A percentile compares a stretch with the other conserved stretches of the same genome.
Evolutionary conservation across 164 flowering plant genomes (phyloP).

Genomic region (Piper betle): DNA sequence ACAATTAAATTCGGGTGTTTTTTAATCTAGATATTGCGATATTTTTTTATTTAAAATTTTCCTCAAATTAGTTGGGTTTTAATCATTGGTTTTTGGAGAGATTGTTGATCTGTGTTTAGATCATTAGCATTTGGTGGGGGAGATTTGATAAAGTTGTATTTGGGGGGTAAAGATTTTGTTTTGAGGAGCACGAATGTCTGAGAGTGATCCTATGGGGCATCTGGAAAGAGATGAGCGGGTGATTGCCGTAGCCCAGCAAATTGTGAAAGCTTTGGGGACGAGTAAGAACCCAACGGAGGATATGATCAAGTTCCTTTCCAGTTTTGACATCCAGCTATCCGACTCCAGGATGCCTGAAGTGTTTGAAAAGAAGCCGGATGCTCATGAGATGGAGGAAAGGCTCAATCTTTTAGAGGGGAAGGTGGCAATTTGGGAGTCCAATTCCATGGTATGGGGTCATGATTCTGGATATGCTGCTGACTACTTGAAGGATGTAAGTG

Average conservation of each 20-base stretch:
- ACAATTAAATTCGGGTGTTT: too few species aligned
- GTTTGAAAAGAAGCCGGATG: neutral
- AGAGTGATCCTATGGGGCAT: constrained; percentile 13
- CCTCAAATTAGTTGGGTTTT: too few species aligned
- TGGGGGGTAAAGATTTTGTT: neutral
- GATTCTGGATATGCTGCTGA: constrained; percentile 39
- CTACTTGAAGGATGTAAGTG: constrained; percentile 45
- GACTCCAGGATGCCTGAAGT: constrained; percentile 1
- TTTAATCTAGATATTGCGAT: too few species aligned
- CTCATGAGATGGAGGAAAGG: constrained; percentile 1
- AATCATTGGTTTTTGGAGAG: neutral
- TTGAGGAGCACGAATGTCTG: constrained; percentile 21
- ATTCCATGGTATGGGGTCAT: constrained; percentile 69
- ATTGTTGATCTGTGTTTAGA: neutral
- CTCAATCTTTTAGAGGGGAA: constrained; percentile 34
- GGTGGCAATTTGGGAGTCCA: constrained; percentile 49
- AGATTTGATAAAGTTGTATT: neutral
- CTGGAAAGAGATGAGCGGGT: constrained; percentile 41
- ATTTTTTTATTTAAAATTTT: too few species aligned
- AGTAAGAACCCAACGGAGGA: constrained; percentile 23
- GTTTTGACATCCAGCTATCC: constrained; percentile 1
- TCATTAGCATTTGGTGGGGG: neutral
- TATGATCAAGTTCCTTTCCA: constrained; percentile 4
- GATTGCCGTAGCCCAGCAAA: constrained; percentile 52
- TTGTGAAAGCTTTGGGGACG: constrained; percentile 42